phyloP scores from a whole-genome alignment of 352 stramenopile genomes.

The Elongisporangium prolatum region DNA sequence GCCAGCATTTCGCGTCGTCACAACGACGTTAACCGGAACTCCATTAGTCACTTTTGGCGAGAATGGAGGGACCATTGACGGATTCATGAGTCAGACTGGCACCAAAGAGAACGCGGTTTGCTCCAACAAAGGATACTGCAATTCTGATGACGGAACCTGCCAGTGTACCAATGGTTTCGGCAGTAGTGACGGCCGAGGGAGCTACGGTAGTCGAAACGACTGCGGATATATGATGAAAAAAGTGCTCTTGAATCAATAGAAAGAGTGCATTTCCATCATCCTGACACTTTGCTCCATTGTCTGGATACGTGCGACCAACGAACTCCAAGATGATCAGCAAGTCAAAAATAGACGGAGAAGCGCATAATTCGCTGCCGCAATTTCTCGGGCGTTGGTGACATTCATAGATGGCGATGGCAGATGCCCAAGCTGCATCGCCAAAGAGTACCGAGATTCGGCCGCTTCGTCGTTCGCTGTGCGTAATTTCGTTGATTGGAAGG shows the following conservation, averaged over 20 bases:
- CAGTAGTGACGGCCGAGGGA: constrained; percentile 60
- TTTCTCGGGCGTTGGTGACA: neutral
- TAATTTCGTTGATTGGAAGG: neutral
- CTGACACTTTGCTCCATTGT: too few species aligned
- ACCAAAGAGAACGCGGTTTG: constrained; percentile 89
- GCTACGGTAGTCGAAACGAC: constrained; percentile 47
- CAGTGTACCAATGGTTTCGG: constrained; percentile 42
- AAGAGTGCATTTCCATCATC: neutral
- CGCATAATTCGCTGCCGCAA: neutral
- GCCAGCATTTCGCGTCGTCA: constrained; percentile 32
- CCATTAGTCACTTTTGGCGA: constrained; percentile 24
- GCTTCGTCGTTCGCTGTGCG: neutral
- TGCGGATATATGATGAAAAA: constrained; percentile 35
- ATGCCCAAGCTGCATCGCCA: neutral
- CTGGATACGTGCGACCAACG: too few species aligned
- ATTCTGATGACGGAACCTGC: constrained; percentile 50
- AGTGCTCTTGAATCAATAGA: constrained; percentile 2
- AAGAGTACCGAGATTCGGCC: neutral
- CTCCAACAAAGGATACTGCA: constrained; percentile 86
- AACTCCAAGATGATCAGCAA: neutral
- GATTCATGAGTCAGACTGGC: constrained; percentile 44
- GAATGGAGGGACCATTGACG: constrained; percentile 30
- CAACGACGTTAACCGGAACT: constrained; percentile 20
- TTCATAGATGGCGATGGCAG: neutral
- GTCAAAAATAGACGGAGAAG: constrained; percentile 15